Evolutionary conservation across 148 eudicot species (phyloP), one percentile per base, ranked within the genome.

Genomic region (Fagopyrum esculentum): DNA sequence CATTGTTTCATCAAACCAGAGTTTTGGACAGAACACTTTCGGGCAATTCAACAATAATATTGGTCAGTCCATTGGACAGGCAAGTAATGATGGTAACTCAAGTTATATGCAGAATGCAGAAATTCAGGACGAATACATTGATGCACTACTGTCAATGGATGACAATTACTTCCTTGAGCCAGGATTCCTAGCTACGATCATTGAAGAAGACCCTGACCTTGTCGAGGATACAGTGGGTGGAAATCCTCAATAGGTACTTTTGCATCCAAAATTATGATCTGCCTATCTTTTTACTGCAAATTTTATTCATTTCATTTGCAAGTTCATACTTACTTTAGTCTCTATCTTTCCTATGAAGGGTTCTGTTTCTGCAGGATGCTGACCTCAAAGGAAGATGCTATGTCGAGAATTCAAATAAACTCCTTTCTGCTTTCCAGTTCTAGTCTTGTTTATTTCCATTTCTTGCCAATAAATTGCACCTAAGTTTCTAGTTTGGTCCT

Each of bases 141-240:
- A 40, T 46, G 43, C 5, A 9, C 11, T 60, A 2, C 2, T 60
- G 22, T 40, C 17, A 15, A 30, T 91, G n/a, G 84, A 81, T 35
- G 87, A 82, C 44, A 83, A 86, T 71, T 83, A 76, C 54, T 78
- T 80, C 50, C n/a, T 84, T 47, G 93, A 84, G 60, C 26, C 80
- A 6, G 85, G 82, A 77, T 57, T 77, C 48, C 81, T 80, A 10
- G 69, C 76, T 70, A 80, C 85, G 51, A 81, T 86, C 68, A 73
- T 61, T 75, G 81, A 83, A 6, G 82, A 76, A 9, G 80, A 81
- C 70, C 77, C 74, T 56, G 93, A 85, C 60, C 75, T 80, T 71
- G 77, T 93, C 79, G 97, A 93, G 74, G 93, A 87, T 60, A 80
- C 91, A 40, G 79, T 90, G 75, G 86, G 81, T 78, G 88, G 82